Evolutionary conservation across 106 monocot genomes (phyloP).

Genomic region (Acorus gramineus): DNA sequence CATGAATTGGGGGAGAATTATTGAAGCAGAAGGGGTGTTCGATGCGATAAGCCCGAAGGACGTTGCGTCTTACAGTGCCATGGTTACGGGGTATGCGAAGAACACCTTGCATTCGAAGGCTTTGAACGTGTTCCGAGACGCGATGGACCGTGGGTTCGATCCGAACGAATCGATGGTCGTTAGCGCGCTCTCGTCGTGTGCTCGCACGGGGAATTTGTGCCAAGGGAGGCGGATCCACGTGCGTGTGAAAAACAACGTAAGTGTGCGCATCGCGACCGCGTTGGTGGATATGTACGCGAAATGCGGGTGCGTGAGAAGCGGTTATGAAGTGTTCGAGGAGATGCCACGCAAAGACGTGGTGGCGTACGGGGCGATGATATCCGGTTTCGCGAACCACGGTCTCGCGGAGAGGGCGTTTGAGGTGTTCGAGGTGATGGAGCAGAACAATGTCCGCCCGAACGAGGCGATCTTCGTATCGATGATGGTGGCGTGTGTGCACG

Average conservation of each 20-base stretch:
- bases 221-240: slow-evolving; percentile 18
- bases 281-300: slow-evolving; percentile 33
- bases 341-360: slow-evolving; percentile 23
- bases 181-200: slow-evolving; percentile 21
- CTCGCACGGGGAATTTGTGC: slow-evolving; percentile 9
- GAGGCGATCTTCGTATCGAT: slow-evolving; percentile 27
- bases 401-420: slow-evolving; percentile 7
- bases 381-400: slow-evolving; percentile 25
- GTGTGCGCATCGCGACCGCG: slow-evolving; percentile 20
- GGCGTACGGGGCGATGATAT: slow-evolving; percentile 38
- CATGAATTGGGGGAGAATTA: slow-evolving; percentile 5
- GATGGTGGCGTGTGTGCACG: slow-evolving; percentile 29
- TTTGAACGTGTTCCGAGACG: slow-evolving; percentile 19
- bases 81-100: slow-evolving; percentile 24
- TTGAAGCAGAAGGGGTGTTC: slow-evolving; percentile 16
- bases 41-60: slow-evolving; percentile 29
- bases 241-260: slow-evolving; percentile 1
- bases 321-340: slow-evolving; percentile 18
- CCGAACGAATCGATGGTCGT: slow-evolving; percentile 23
- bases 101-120: slow-evolving; percentile 15
- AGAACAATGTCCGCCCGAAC: slow-evolving; percentile 10
- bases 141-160: background rate
- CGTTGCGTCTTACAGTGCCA: slow-evolving; percentile 27
- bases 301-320: slow-evolving; percentile 14
- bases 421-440: slow-evolving; percentile 22